Base-by-base conservation (phyloP, 148 eudicot species). In the Chenopodium quinoa region DNA sequence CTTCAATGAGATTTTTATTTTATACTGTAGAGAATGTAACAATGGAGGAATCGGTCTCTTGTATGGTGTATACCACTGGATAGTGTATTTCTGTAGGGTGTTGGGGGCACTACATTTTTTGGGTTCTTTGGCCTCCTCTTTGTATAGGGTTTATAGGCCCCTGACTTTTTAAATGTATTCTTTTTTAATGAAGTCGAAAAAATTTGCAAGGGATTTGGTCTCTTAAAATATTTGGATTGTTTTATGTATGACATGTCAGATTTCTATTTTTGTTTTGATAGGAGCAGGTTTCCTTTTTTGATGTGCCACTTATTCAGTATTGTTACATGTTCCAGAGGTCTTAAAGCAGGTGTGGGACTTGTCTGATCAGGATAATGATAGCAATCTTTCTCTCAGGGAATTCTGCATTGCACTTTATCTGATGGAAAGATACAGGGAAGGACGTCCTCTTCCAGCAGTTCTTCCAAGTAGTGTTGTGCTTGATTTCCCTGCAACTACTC, bases 341-440 rank as follows among this genome's bases (percentile, higher is more conserved):
- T 84, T 97, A 82, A 97, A 88, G 91, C 95, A 97, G 93, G 99
- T 97, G 82, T 97, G 98, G 99, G 98, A 97, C 86, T 90, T 97
- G 84, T 94, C 99, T 87, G 99, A 97, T 89, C 98, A 94, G 90
- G 99, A 97, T 86, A 94, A 91, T 84, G 99, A 97, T 86, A 92
- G 95, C 88, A 94, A 91, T 98, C 98, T 97, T 85, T 92, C 99
- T 82, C 82, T 97, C 79, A 91, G 91, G 89, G 99, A 97, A 85
- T 97, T 97, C 56, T 97, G 99, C 71, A 88, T 97, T 87, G 99
- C 99, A 77, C 93, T 97, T 78, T 97, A 97, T 87, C 90, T 97
- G 77, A 97, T 97, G 95, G 99, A 97, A 78, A 89, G 98, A 70
- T 84, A 81, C 80, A 89, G 99, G 89, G 98, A 97, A 90, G 99